A percentile compares a stretch with the other conserved stretches of the same genome.
These are phyloP conservation scores for Letharia lupina DNA, from an alignment of 495 filamentous ascomycete species.

Conservation along the genomic window DNA sequence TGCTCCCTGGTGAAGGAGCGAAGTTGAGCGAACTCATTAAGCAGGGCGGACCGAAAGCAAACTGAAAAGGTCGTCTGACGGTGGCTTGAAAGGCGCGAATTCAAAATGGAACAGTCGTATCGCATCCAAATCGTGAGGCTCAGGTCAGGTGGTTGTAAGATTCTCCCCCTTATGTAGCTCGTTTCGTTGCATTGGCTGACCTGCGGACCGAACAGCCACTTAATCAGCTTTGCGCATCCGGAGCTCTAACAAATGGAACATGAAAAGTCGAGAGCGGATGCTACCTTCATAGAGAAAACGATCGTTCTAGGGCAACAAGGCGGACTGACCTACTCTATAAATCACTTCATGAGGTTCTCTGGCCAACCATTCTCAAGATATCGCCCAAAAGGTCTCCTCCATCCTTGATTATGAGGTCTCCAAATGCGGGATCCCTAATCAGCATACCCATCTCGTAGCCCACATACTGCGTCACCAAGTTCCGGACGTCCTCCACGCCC, in stretches of 20 bases:
- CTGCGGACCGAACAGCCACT: not conserved
- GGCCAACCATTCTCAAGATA: conserved; percentile 24
- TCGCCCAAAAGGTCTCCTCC: conserved; percentile 21
- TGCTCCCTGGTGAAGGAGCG: too few relatives aligned
- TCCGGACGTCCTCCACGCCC: conserved; percentile 23
- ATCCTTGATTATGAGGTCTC: conserved; percentile 22
- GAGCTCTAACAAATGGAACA: too few relatives aligned
- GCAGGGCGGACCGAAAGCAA: too few relatives aligned
- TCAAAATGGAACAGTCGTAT: not conserved
- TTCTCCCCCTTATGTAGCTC: not conserved
- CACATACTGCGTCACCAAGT: conserved; percentile 26
- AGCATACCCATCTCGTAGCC: conserved; percentile 28
- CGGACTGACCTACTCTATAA: too few relatives aligned
- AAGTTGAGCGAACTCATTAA: too few relatives aligned
- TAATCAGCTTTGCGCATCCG: not conserved
- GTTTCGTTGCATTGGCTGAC: not conserved
- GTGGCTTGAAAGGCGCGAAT: too few relatives aligned
- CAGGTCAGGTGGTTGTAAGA: not conserved
- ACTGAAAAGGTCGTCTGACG: too few relatives aligned
- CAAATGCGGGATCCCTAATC: conserved; percentile 28
- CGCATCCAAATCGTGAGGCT: not conserved
- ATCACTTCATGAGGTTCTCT: conserved; percentile 14
- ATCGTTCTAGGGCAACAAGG: too few relatives aligned
- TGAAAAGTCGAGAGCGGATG: too few relatives aligned
- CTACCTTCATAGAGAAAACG: too few relatives aligned